Evolutionary conservation across 2,329 filamentous ascomycete species (phyloP).

Genomic region (Xylariaceae sp.): DNA sequence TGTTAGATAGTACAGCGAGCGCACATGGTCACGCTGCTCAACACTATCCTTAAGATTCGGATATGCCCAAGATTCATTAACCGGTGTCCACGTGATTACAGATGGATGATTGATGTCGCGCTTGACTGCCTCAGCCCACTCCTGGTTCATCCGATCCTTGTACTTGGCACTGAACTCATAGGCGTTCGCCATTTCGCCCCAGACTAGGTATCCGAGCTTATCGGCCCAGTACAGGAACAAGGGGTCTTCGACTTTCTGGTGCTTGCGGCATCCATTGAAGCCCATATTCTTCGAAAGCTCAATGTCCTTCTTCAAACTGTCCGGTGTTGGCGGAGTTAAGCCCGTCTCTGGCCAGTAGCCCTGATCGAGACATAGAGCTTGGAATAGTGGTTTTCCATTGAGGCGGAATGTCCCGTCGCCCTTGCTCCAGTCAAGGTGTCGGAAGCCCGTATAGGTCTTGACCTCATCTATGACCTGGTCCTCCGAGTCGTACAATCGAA

Average conservation of each 20-base stretch:
- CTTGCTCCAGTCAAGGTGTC: slow-evolving; percentile 52
- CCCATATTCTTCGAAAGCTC: slow-evolving; percentile 54
- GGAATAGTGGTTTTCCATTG: slow-evolving; percentile 55
- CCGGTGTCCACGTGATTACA: slow-evolving; percentile 61
- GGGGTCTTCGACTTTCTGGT: slow-evolving; percentile 60
- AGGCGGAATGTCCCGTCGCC: slow-evolving; percentile 55
- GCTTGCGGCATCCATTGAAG: slow-evolving; percentile 60
- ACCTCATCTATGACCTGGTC: slow-evolving; percentile 48
- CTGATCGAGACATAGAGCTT: slow-evolving; percentile 55
- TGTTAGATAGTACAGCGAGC: slow-evolving; percentile 57
- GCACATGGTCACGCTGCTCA: slow-evolving; percentile 58
- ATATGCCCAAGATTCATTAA: slow-evolving; percentile 62
- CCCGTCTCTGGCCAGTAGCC: slow-evolving; percentile 59
- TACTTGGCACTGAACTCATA: slow-evolving; percentile 58
- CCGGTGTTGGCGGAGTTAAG: slow-evolving; percentile 49
- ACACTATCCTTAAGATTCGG: slow-evolving; percentile 49
- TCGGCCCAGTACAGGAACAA: slow-evolving; percentile 58
- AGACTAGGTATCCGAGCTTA: slow-evolving; percentile 54
- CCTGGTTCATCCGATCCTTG: slow-evolving; percentile 53
- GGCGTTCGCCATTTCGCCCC: slow-evolving; percentile 60
- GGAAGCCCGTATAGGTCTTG: slow-evolving; percentile 55
- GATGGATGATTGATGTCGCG: slow-evolving; percentile 61
- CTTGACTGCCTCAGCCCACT: slow-evolving; percentile 59
- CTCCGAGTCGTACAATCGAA: slow-evolving; percentile 45
- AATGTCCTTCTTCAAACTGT: slow-evolving; percentile 47